Conservation (phyloP, 2,329 filamentous ascomycete genomes). For the Microdochium bolleyi region DNA sequence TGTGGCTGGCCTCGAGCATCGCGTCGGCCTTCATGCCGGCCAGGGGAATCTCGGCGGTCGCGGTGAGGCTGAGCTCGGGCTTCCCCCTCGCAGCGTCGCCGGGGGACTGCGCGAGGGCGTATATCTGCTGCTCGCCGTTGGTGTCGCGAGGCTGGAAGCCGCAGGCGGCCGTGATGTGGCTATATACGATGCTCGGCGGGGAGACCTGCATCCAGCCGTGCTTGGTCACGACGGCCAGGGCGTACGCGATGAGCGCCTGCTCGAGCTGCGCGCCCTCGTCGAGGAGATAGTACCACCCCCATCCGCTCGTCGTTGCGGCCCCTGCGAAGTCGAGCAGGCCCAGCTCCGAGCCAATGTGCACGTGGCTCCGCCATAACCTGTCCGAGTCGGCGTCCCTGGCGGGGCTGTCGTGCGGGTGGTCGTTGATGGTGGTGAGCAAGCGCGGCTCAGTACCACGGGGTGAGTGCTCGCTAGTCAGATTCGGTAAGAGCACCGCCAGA, state of each 20-base stretch:
- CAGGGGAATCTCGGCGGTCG: constrained; percentile 90
- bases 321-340: constrained; percentile 83
- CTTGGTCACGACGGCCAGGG: constrained; percentile 62
- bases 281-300: constrained; percentile 97
- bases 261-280: constrained; percentile 90
- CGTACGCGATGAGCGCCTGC: constrained; percentile 84
- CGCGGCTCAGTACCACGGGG: constrained; percentile 60
- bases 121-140: constrained; percentile 87
- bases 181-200: constrained; percentile 86
- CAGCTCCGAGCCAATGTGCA: constrained; percentile 79
- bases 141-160: constrained; percentile 92
- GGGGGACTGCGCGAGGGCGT: constrained; percentile 61
- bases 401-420: constrained; percentile 39
- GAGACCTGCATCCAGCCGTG: constrained; percentile 74
- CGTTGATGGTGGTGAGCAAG: constrained; percentile 73
- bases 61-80: constrained; percentile 69
- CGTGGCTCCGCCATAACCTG: constrained; percentile 63
- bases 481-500: constrained; percentile 74
- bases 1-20: constrained; percentile 52
- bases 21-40: constrained; percentile 81
- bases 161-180: constrained; percentile 81
- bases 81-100: constrained; percentile 53
- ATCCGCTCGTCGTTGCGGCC: constrained; percentile 76
- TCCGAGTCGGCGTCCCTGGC: constrained; percentile 21
- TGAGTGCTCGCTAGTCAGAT: constrained; percentile 71